Evolutionary conservation across 768 basidiomycete species (phyloP).

Genomic region (Rhizopogon roseolus): DNA sequence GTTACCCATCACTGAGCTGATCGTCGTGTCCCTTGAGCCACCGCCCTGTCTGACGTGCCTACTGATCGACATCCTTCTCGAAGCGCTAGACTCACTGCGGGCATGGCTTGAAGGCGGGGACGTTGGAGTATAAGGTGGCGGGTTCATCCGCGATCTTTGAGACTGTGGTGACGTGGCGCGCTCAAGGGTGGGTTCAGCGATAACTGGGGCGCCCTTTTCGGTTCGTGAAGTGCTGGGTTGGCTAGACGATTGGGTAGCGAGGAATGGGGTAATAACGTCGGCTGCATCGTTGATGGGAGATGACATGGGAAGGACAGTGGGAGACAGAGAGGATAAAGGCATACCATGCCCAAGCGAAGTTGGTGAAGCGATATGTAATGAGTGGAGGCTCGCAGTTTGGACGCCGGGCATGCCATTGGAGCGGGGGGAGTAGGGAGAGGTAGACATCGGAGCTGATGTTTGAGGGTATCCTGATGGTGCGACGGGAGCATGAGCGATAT

Average conservation of each 20-base stretch:
- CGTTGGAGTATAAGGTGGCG: conserved; percentile 19
- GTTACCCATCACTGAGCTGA: conserved; percentile 5
- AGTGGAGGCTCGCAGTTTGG: conserved; percentile 8
- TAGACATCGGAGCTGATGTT: background rate
- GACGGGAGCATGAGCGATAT: background rate
- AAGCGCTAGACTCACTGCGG: background rate
- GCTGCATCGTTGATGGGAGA: conserved; percentile 11
- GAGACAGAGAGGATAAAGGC: background rate
- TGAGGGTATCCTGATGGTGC: background rate
- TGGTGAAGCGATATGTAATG: background rate
- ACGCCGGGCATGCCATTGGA: background rate
- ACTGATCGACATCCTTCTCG: conserved; percentile 1
- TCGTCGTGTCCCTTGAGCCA: conserved; percentile 7
- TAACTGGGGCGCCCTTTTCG: conserved; percentile 5
- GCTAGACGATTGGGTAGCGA: conserved; percentile 1
- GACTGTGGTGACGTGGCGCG: background rate
- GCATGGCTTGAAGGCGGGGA: background rate
- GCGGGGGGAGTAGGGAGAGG: background rate
- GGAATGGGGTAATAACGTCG: conserved; percentile 20
- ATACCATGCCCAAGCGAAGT: background rate
- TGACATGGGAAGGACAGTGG: background rate
- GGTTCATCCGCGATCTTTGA: conserved; percentile 18
- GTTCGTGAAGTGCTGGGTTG: background rate
- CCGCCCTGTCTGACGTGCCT: background rate
- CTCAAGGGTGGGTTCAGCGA: background rate